These are phyloP conservation scores for Macrolepiota fuliginosa DNA, from an alignment of 768 basidiomycete species.

Conservation along the genomic window DNA sequence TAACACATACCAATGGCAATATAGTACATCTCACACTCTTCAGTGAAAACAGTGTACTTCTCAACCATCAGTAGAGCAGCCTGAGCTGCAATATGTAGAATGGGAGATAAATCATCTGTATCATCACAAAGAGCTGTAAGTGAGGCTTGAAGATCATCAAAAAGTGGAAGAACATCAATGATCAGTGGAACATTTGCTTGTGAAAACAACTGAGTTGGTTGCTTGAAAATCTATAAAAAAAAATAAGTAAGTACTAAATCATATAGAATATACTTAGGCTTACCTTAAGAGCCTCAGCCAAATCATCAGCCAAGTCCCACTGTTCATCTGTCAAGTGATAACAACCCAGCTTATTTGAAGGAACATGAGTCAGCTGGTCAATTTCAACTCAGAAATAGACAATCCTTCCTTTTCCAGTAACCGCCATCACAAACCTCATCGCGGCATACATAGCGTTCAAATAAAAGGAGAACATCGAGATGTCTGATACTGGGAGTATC, in stretches of 20 bases:
- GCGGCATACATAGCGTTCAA: no score
- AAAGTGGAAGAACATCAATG: slow-evolving; percentile 19
- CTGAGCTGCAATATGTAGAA: slow-evolving; percentile 14
- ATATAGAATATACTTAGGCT: slow-evolving; percentile 8
- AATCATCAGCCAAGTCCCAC: background rate
- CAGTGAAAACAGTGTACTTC: slow-evolving; percentile 13
- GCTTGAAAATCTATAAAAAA: slow-evolving; percentile 24
- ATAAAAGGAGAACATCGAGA: no score
- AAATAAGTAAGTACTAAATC: slow-evolving; percentile 15
- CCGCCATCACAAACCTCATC: no score
- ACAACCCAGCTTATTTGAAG: no score
- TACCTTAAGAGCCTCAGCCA: slow-evolving; percentile 11
- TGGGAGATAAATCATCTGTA: background rate
- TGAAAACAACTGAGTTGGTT: slow-evolving; percentile 22
- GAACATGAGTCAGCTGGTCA: no score
- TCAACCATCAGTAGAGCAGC: slow-evolving; percentile 16
- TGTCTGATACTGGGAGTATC: no score
- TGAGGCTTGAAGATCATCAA: slow-evolving; percentile 16
- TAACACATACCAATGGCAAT: slow-evolving; percentile 16
- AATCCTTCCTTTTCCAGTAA: no score
- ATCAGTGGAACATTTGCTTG: slow-evolving; percentile 18
- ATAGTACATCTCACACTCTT: slow-evolving; percentile 16
- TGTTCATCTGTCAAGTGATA: background rate
- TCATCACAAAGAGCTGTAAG: slow-evolving; percentile 13
- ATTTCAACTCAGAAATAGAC: background rate